Base-by-base conservation (phyloP, 768 basidiomycete species). In the Russula foetens region DNA sequence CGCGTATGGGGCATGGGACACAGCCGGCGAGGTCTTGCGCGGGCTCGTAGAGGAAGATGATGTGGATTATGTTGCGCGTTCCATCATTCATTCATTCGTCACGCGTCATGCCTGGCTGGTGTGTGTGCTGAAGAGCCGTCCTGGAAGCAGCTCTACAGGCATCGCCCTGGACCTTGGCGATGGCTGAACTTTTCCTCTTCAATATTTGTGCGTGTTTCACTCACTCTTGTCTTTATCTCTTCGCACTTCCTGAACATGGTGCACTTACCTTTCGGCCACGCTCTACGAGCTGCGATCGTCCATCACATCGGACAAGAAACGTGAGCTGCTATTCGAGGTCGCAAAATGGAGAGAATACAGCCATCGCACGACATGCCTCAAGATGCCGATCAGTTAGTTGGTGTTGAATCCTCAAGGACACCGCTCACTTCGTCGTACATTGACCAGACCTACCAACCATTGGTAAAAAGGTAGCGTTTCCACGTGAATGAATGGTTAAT, bases 281-380 rank as follows among this genome's bases (percentile, higher is more conserved):
- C 72, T 93, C 28, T 92, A 92, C 66, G 90, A 93, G 68, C 79
- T 93, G 48, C 84, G 84, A 29, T 88, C 90, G 2, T 77, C 83
- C 1, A 80, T 81, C 1, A 85, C 87, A 2, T 77, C 82, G 55
- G 85, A 88, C 60, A 90, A 87, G 72, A 93, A 92, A 71, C 82
- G 84, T 44, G 81, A 83, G 24, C 74, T 92, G 33, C 75, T 92
- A 28, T 65, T 89, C 15, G 84, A 90, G 62, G 88, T 90, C 0
- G 85, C 89, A 15, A 87, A 87, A 69, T 92, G 89, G 89, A 88
- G 88, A 61, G 90, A 90, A 3, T 91, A 93, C 71, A 90, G 90
- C 0, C 71, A 92, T 66, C 84, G 79, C 65, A 83, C 85, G 21
- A 80, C 82, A 35, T 90, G 88, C 69, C 73, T 92, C 67, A 92